These are phyloP conservation scores for Dalbergia cochinchinensis DNA, from an alignment of 306 rosid genomes.

Conservation along the genomic window DNA sequence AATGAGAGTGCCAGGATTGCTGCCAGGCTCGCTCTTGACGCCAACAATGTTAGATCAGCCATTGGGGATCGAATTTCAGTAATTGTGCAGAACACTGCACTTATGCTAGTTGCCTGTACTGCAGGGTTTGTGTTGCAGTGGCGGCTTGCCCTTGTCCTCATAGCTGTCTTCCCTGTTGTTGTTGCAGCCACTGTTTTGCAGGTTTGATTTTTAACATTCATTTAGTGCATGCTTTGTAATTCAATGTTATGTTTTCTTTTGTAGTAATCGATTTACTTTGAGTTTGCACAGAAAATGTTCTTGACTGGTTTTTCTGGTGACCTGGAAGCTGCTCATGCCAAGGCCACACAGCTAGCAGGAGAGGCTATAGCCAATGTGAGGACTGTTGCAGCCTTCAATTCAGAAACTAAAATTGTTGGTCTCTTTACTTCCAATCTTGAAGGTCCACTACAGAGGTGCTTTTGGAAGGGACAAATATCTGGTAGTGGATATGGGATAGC, in stretches of 20 bases:
- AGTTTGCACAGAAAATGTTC: constrained; percentile 87
- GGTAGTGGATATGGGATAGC: constrained; percentile 97
- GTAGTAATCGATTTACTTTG: constrained; percentile 12
- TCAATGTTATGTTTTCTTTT: constrained; percentile 19
- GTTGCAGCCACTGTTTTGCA: constrained; percentile 99
- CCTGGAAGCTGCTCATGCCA: constrained; percentile 89
- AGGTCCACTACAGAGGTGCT: constrained; percentile 81
- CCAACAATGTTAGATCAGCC: constrained; percentile 98
- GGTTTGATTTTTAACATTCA: constrained; percentile 53
- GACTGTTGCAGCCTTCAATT: constrained; percentile 96
- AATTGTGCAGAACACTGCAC: constrained; percentile 97
- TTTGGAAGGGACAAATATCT: constrained; percentile 99
- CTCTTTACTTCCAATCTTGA: constrained; percentile 85
- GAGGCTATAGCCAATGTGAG: constrained; percentile 98
- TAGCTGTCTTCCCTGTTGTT: constrained; percentile 96
- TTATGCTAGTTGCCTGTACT: constrained; percentile 97
- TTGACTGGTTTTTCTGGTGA: constrained; percentile 99
- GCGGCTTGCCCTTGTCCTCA: constrained; percentile 97
- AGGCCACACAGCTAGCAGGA: constrained; percentile 96
- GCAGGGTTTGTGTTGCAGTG: constrained; percentile 98
- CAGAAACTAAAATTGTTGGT: constrained; percentile 84
- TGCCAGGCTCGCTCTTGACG: constrained; percentile 95
- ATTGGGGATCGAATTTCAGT: constrained; percentile 98
- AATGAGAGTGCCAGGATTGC: constrained; percentile 95
- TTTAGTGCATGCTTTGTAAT: constrained; percentile 18